Percentiles rank a stretch among this genome's conserved stretches.
Conservation (phyloP, 2,329 filamentous ascomycete genomes). For the Aspergillus sp. region DNA sequence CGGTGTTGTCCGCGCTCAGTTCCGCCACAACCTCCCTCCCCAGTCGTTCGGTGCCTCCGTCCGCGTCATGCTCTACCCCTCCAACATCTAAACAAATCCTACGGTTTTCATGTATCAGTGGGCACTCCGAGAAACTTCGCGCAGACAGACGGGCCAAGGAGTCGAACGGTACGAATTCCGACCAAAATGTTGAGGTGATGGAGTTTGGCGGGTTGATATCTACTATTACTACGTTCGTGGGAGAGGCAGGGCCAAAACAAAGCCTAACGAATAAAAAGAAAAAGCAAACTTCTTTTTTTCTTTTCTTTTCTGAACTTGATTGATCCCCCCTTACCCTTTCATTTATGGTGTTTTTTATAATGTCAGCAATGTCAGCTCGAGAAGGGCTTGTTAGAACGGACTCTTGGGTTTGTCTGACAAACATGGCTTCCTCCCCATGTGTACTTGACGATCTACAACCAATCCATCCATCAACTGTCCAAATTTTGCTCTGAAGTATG, state of each 20-base stretch:
- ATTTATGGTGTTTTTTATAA: not conserved
- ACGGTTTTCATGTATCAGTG: slow-evolving; percentile 28
- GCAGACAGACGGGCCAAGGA: slow-evolving; percentile 32
- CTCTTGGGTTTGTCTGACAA: too few species aligned
- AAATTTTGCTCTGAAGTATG: too few species aligned
- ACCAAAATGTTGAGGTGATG: slow-evolving; percentile 30
- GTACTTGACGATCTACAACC: too few species aligned
- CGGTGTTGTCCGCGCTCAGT: slow-evolving; percentile 95
- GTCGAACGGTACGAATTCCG: slow-evolving; percentile 30
- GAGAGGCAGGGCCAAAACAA: slow-evolving; percentile 31
- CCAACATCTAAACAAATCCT: slow-evolving; percentile 69
- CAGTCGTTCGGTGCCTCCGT: slow-evolving; percentile 95
- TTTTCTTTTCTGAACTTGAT: not conserved
- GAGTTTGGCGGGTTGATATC: slow-evolving; percentile 33
- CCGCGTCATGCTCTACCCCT: slow-evolving; percentile 96
- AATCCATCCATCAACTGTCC: too few species aligned
- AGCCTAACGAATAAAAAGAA: slow-evolving; percentile 34
- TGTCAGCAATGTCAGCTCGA: not conserved
- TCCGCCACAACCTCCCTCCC: slow-evolving; percentile 89
- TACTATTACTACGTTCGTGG: slow-evolving; percentile 26
- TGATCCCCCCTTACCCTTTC: not conserved
- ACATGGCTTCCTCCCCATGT: too few species aligned
- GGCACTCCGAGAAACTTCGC: slow-evolving; percentile 30
- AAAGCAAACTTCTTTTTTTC: slow-evolving; percentile 12
- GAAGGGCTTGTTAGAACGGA: too few species aligned